Evolutionary conservation across 176 grass and related monocot genomes (phyloP), one percentile per base, ranked within the genome.

Genomic region (Ensete ventricosum): DNA sequence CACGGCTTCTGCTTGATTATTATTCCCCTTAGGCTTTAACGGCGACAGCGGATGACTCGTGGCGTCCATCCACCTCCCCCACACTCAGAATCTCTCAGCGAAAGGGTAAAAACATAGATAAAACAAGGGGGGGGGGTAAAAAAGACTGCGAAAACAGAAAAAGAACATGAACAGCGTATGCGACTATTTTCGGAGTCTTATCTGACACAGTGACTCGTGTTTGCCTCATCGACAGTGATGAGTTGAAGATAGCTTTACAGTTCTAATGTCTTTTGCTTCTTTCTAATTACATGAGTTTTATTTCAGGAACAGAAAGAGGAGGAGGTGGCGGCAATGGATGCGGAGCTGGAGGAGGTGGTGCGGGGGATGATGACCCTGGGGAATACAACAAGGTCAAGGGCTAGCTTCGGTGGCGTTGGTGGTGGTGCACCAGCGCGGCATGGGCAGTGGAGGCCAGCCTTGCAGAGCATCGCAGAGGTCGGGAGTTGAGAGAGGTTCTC

Each of bases 401-500:
- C 75, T 11, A 53, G 60, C 23, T 60, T 68, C 64, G 34, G 83
- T 68, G 64, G 60, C 23, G 68, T 68, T 69, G 34, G 83, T 68
- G 69, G 84, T 57, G 68, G 77, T 63, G 23, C 52, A 57, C 59
- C 53, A 2, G 7, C 63, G 68, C 74, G 71, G 49, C 80, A 70
- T n/a, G 52, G 73, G 69, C 89, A 65, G 63, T 65, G 63, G 63
- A 65, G 22, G 23, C 63, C 63, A 65, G 63, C 63, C 23, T 26
- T 65, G 63, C 63, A 65, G 9, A 96, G 93, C 85, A 96, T 96
- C 23, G 87, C 85, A 1, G 89, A 96, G 79, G 89, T 76, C 8
- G 77, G 83, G 64, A 54, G 63, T 1, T 55, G 55, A 26, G n/a
- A n/a, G n/a, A n/a, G 5, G 16, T 43, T 43, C 71, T 24, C 14